A percentile compares a stretch with the other conserved stretches of the same genome.
phyloP scores from a whole-genome alignment of 2,329 filamentous ascomycete genomes.

The Monilinia aucupariae region DNA sequence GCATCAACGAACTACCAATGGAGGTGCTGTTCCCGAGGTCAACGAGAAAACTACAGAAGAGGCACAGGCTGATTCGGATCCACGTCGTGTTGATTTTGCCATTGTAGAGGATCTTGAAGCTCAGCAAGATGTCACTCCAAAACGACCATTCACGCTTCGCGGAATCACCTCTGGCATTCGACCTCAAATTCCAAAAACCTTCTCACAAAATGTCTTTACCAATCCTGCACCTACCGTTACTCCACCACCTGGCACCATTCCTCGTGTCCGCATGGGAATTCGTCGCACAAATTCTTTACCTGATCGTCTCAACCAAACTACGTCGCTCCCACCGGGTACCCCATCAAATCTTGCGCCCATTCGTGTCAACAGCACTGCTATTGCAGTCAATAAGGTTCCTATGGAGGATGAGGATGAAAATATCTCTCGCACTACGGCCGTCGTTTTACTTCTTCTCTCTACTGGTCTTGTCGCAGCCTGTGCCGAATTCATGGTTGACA shows the following conservation, averaged over 20 bases:
- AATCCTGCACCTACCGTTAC: conserved; percentile 34
- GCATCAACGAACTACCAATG: conserved; percentile 26
- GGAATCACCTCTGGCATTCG: conserved; percentile 50
- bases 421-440: conserved; percentile 50
- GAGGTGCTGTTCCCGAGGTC: conserved; percentile 18
- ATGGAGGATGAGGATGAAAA: conserved; percentile 40
- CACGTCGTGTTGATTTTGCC: conserved; percentile 56
- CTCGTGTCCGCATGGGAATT: conserved; percentile 57
- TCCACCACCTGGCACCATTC: conserved; percentile 41
- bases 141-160: conserved; percentile 52
- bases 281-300: conserved; percentile 71
- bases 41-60: conserved; percentile 24
- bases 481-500: conserved; percentile 65
- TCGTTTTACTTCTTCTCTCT: conserved; percentile 57
- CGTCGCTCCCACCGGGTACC: conserved; percentile 12
- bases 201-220: conserved; percentile 67
- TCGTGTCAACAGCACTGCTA: conserved; percentile 27
- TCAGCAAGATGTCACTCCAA: conserved; percentile 17
- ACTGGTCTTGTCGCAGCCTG: conserved; percentile 63
- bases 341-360: conserved; percentile 20
- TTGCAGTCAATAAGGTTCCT: conserved; percentile 25
- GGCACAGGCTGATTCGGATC: conserved; percentile 35
- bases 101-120: conserved; percentile 34
- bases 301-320: conserved; percentile 52
- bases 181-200: conserved; percentile 57